These are phyloP conservation scores for Trichocladium antarcticum DNA, from an alignment of 495 filamentous ascomycete genomes.

Conservation along the genomic window DNA sequence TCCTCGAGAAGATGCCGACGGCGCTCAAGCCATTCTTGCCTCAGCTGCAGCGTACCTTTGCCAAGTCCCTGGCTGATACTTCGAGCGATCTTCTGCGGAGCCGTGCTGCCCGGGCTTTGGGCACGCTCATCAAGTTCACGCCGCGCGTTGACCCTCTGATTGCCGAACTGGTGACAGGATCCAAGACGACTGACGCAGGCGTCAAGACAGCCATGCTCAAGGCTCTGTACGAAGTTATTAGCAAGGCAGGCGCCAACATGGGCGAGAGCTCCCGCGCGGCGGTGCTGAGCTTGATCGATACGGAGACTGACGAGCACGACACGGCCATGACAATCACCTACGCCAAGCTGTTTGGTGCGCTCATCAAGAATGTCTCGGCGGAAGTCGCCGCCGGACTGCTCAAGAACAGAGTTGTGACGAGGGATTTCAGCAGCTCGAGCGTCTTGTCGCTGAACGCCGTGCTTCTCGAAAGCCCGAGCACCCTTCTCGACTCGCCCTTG, in stretches of 20 bases:
- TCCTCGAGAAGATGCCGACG: constrained; percentile 91
- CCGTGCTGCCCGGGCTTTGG: constrained; percentile 88
- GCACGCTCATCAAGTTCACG: constrained; percentile 90
- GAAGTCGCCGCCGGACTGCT: constrained; percentile 57
- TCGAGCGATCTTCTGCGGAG: constrained; percentile 80
- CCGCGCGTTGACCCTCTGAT: constrained; percentile 85
- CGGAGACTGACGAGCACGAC: constrained; percentile 62
- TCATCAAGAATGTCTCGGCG: constrained; percentile 68
- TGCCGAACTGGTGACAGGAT: constrained; percentile 79
- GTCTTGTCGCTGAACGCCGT: constrained; percentile 82
- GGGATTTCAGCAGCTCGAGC: constrained; percentile 52
- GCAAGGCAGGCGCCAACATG: constrained; percentile 91
- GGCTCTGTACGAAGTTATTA: constrained; percentile 89
- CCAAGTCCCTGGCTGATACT: constrained; percentile 85
- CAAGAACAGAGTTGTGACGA: constrained; percentile 69
- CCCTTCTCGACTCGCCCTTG: constrained; percentile 52
- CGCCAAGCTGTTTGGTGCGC: constrained; percentile 74
- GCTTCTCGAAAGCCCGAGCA: constrained; percentile 61
- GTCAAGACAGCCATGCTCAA: constrained; percentile 96
- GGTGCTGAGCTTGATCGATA: constrained; percentile 77
- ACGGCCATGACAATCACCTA: constrained; percentile 74
- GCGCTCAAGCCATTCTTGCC: constrained; percentile 95
- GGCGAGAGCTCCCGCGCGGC: constrained; percentile 73
- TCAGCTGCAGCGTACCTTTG: constrained; percentile 92
- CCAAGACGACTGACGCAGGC: constrained; percentile 77